Base-by-base conservation (phyloP, 805 yeast species). In the Sporopachydermia quercuum region DNA sequence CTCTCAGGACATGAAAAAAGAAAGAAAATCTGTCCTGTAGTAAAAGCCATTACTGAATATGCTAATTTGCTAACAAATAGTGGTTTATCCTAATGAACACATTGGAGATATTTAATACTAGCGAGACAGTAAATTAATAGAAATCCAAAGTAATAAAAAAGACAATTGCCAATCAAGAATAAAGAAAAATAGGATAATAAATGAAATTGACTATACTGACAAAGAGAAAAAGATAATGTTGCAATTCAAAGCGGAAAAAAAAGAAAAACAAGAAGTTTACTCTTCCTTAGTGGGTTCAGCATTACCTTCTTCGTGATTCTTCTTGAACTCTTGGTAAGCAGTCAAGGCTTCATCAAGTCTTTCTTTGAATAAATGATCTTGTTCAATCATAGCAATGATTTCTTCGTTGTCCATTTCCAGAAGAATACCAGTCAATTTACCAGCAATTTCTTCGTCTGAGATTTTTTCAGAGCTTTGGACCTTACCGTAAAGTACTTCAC, bases 351-450 rank as follows among this genome's bases (percentile, higher is more conserved):
- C 97, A 54, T 79, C 80, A 59, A 89, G 85, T 63, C 86, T 94
- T 62, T 77, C 76, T 68, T 78, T 78, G 70, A 91, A 83, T 52
- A 80, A 74, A 53, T 76, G 86, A 49, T 85, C 95, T 61, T 87
- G 91, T 58, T 84, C 93, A 62, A 85, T 75, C 61, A 89, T 71
- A 46, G 81, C 80, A 56, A 87, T 66, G 54, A 91, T 82, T 68
- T 89, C 96, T 56, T 76, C 76, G 65, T 82, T 83, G 58, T 86
- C 93, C 76, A 89, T 77, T 60, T 87, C 96, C 58, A 91, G 75
- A 70, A 91, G 76, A 97, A 91, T 91, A 70, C 97, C 96, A 50
- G 98, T 91, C 61, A 91, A 84, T 71, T 87, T 89, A 68, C 96
- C 95, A 51, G 96, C 96, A 56, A 94, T 85, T 66, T 86, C 95